These are phyloP conservation scores for Fraxinus americana DNA, from an alignment of 257 asterid genomes.

Conservation along the genomic window DNA sequence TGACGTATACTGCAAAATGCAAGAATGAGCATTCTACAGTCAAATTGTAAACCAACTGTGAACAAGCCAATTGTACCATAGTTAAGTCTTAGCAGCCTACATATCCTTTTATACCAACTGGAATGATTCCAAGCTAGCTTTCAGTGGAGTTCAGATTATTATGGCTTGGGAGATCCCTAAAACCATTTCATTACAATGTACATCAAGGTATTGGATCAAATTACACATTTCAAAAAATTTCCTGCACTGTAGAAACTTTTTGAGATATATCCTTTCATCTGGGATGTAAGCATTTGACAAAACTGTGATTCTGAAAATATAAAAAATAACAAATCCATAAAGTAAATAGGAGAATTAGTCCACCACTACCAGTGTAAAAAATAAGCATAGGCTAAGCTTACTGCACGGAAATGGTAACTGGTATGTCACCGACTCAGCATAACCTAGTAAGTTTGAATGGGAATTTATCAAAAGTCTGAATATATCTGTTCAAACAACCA, in stretches of 20 bases:
- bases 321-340: background rate
- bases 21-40: constrained; percentile 12
- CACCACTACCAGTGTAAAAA: background rate
- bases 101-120: background rate
- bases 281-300: background rate
- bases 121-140: background rate
- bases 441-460: background rate
- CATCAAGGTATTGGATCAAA: too few species aligned
- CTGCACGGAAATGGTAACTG: background rate
- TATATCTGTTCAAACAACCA: background rate
- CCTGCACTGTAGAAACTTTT: background rate
- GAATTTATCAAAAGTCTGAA: background rate
- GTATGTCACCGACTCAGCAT: background rate
- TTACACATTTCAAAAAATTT: background rate
- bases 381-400: background rate
- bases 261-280: background rate
- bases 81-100: background rate
- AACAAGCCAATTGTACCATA: background rate
- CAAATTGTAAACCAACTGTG: background rate
- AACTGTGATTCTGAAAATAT: background rate
- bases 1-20: constrained; percentile 43
- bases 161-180: background rate
- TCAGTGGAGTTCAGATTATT: background rate
- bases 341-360: background rate
- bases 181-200: background rate